Evolutionary conservation across 2,329 filamentous ascomycete genomes (phyloP), one percentile per base, ranked within the genome.

Genomic region (Dothideomycetes sp.): DNA sequence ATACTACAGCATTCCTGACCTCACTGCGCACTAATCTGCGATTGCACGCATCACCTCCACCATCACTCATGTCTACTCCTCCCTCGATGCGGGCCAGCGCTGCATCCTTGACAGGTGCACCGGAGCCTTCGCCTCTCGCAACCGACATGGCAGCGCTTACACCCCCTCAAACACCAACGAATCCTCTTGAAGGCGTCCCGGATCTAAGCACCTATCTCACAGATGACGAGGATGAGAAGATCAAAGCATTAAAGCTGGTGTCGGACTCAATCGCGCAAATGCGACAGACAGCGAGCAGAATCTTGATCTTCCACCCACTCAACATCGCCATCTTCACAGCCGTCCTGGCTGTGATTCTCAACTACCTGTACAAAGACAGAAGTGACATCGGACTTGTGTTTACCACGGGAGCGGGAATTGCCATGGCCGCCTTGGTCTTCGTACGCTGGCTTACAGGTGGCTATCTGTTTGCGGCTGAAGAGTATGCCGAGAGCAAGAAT

Each of bases 251-350:
- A 37, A 73, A 74, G 46, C 73, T 94, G 15, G 71, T 94, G 30
- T 81, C 85, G 45, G 84, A 89, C 60, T 85, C 80, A 43, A 75
- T 93, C 36, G 83, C 84, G 27, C 81, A 94, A 61, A 86, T 91
- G 66, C 77, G 81, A 45, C 79, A 85, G 55, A 63, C 72, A 7
- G 77, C 83, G 15, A 74, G 77, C 31, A 64, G 66, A 40, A 64
- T 74, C 46, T 64, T 91, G 43, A 66, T 84, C 45, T 74, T 73
- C 50, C 77, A 85, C 60, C 66, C 72, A 18, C 52, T 67, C 34
- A 71, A 67, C 49, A 48, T 69, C 19, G 48, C 56, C 2, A 11
- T 56, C 2, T 46, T 67, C n/a, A 51, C 63, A 4, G 54, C 53
- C 0, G 43, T 65, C 22, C 49, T 68, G 14, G 52, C 60, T 4